Evolutionary conservation across 2,329 filamentous ascomycete species (phyloP).

Genomic region (Ophiostoma perfectum): DNA sequence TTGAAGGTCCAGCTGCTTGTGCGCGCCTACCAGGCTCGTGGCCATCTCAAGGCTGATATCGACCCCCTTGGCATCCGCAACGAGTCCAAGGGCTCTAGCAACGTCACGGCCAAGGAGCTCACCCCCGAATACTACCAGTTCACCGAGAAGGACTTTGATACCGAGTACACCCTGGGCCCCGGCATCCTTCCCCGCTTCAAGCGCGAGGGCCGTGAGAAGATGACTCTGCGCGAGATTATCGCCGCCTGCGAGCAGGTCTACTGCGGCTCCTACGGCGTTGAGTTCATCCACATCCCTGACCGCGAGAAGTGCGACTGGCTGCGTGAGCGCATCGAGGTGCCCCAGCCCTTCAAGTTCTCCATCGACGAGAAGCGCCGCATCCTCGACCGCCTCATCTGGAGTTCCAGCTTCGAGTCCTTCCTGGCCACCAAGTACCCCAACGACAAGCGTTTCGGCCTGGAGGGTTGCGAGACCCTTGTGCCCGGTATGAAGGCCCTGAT

Average conservation of each 20-base stretch:
- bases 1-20: constrained; percentile 97
- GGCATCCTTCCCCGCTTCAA: constrained; percentile 94
- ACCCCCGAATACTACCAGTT: constrained; percentile 93
- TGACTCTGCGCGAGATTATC: constrained; percentile 94
- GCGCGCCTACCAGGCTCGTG: constrained; percentile 94
- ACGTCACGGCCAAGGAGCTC: constrained; percentile 85
- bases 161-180: constrained; percentile 85
- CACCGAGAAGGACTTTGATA: constrained; percentile 86
- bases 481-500: constrained; percentile 99
- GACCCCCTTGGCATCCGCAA: constrained; percentile 92
- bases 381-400: constrained; percentile 96
- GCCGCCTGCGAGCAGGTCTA: constrained; percentile 91
- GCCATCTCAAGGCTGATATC: constrained; percentile 97
- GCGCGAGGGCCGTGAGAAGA: constrained; percentile 82
- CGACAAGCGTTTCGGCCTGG: constrained; percentile 97
- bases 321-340: constrained; percentile 88
- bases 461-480: constrained; percentile 93
- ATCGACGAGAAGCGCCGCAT: constrained; percentile 98
- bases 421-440: constrained; percentile 97
- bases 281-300: constrained; percentile 99
- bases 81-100: constrained; percentile 76
- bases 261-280: constrained; percentile 93
- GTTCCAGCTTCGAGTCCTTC: constrained; percentile 94
- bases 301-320: constrained; percentile 98
- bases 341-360: constrained; percentile 92